These are phyloP conservation scores for Nidularia pulvinata DNA, from an alignment of 768 basidiomycete genomes.

Conservation along the genomic window DNA sequence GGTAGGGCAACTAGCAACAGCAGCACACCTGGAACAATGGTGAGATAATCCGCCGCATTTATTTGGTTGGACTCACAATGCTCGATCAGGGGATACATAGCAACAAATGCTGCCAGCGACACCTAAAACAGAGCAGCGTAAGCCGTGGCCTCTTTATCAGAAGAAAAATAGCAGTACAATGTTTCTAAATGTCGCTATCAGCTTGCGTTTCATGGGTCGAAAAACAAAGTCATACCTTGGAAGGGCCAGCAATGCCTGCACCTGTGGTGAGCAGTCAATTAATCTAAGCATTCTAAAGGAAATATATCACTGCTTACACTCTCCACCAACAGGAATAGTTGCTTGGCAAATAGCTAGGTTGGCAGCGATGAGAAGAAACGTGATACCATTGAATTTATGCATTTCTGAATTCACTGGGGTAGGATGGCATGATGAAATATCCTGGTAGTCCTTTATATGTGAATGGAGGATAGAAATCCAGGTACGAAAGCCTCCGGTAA, in stretches of 20 bases:
- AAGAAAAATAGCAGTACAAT: too few relatives aligned
- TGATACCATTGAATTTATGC: background rate
- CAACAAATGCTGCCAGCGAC: slow-evolving; percentile 12
- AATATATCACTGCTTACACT: slow-evolving; percentile 3
- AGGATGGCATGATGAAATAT: background rate
- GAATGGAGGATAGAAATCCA: too few relatives aligned
- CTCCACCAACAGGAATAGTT: slow-evolving; percentile 8
- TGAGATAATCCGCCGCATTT: background rate
- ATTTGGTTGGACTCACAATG: slow-evolving; percentile 6
- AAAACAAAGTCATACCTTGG: slow-evolving; percentile 1
- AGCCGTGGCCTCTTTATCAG: too few relatives aligned
- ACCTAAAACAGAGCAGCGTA: slow-evolving; percentile 2
- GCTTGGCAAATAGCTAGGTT: background rate
- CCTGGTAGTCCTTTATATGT: too few relatives aligned
- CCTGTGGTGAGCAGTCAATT: slow-evolving; percentile 4
- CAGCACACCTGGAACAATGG: slow-evolving; percentile 6
- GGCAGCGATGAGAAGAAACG: background rate
- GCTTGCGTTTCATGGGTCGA: background rate
- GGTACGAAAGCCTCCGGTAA: too few relatives aligned
- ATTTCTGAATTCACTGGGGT: background rate
- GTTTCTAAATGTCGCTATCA: too few relatives aligned
- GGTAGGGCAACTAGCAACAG: slow-evolving; percentile 8
- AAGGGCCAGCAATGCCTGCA: slow-evolving; percentile 12
- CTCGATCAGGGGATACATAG: slow-evolving; percentile 7
- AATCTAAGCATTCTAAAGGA: background rate